phyloP scores from a whole-genome alignment of 306 rosid genomes.

The Casuarina glauca region DNA sequence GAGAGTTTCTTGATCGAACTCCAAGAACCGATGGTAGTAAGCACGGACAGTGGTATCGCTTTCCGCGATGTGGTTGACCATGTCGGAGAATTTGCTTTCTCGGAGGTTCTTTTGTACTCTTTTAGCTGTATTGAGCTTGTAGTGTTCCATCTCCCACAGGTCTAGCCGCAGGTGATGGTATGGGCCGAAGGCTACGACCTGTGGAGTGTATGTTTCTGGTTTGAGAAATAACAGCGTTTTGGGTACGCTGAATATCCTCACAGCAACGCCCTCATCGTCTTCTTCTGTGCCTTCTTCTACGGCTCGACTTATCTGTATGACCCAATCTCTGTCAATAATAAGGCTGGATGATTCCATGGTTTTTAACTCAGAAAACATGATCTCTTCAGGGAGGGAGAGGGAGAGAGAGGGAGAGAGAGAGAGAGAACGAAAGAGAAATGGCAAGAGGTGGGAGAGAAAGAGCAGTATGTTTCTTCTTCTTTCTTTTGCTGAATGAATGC shows the following conservation, averaged over 20 bases:
- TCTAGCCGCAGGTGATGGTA: conserved; percentile 16
- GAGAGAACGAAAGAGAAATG: too few species aligned
- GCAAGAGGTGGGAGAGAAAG: too few species aligned
- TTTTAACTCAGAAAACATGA: too few species aligned
- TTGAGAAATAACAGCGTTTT: not conserved
- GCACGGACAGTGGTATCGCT: not conserved
- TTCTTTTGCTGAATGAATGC: too few species aligned
- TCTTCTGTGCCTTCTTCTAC: too few species aligned
- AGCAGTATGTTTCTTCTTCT: too few species aligned
- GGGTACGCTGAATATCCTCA: too few species aligned
- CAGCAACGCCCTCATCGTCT: not conserved
- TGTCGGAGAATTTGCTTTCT: not conserved
- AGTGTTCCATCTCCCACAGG: conserved; percentile 4
- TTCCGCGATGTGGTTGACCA: not conserved
- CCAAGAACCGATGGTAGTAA: conserved; percentile 13
- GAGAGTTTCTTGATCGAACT: not conserved
- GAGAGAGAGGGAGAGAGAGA: too few species aligned
- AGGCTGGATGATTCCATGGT: too few species aligned
- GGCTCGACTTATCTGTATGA: too few species aligned
- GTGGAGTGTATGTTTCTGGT: conserved; percentile 12
- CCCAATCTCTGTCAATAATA: too few species aligned
- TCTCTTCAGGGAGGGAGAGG: too few species aligned
- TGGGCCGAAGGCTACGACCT: conserved; percentile 10
- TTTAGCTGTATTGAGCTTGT: conserved; percentile 6
- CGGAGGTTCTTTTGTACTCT: not conserved